Evolutionary conservation across 75 land plant genomes (phyloP).

Genomic region (Cryptomeria japonica): DNA sequence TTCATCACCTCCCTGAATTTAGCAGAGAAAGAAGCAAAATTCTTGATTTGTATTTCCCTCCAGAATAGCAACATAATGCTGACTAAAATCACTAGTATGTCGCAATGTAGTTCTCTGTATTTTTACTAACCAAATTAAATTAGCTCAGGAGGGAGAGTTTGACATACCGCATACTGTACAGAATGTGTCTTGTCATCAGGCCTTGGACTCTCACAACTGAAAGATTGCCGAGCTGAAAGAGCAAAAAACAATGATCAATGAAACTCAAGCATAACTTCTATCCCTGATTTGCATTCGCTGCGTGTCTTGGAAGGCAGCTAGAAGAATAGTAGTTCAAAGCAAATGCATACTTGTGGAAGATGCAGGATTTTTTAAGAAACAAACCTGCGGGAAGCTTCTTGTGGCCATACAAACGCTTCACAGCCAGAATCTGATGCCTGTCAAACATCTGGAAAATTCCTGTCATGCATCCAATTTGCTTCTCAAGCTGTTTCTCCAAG

Average conservation of each 20-base stretch:
- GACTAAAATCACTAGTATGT: neutral
- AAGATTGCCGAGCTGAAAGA: conserved; percentile 7
- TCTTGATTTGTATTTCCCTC: neutral
- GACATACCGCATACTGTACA: conserved; percentile 10
- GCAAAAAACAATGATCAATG: neutral
- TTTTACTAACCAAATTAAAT: neutral
- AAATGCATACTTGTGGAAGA: neutral
- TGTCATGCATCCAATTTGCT: conserved; percentile 91
- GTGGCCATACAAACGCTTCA: conserved; percentile 45
- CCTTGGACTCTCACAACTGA: neutral
- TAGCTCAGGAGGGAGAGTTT: neutral
- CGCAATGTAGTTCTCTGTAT: neutral
- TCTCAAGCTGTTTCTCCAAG: conserved; percentile 54
- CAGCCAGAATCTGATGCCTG: conserved; percentile 51
- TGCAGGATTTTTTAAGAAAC: neutral
- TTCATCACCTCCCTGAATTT: neutral
- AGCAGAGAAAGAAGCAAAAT: neutral
- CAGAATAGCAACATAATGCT: neutral
- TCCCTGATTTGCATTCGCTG: neutral
- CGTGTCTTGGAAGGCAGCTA: neutral
- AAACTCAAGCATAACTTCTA: neutral
- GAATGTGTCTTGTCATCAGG: neutral
- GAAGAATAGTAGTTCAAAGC: neutral
- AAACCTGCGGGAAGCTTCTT: conserved; percentile 58
- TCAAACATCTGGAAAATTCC: conserved; percentile 93